Percentiles rank a stretch among this genome's conserved stretches.
phyloP scores from a whole-genome alignment of 441 rosid genomes.

The Aleurites moluccanus region DNA sequence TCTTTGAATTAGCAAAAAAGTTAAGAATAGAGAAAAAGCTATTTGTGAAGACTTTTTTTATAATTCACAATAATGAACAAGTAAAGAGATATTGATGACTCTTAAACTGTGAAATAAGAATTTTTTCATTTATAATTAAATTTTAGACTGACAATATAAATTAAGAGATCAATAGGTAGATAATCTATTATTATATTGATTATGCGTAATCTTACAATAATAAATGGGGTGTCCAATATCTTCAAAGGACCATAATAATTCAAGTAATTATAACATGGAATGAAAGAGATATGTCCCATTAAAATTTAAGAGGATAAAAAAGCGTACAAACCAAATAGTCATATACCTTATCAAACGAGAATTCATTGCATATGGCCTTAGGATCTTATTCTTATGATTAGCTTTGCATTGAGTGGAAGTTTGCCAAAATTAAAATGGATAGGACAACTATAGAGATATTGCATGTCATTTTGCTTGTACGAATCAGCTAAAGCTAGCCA shows the following conservation, averaged over 20 bases:
- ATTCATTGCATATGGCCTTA: conserved; percentile 9
- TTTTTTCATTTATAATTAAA: too few species aligned
- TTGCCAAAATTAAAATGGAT: conserved; percentile 6
- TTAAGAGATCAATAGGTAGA: too few species aligned
- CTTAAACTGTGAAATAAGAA: too few species aligned
- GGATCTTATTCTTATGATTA: background rate
- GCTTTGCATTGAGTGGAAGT: background rate
- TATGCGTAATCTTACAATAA: too few species aligned
- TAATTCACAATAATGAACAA: too few species aligned
- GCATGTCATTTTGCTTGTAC: conserved; percentile 4
- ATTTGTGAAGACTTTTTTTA: too few species aligned
- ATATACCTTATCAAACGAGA: background rate
- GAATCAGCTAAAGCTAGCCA: background rate
- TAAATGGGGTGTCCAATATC: background rate
- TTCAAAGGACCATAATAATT: conserved; percentile 9
- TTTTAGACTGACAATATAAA: too few species aligned
- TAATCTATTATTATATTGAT: too few species aligned
- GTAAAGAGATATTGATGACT: too few species aligned
- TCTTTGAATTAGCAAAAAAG: too few species aligned
- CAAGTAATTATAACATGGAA: background rate
- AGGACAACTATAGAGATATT: background rate
- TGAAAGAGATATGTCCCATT: background rate
- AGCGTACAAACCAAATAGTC: too few species aligned
- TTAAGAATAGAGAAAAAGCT: too few species aligned
- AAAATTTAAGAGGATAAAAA: background rate